A percentile compares a stretch with the other conserved stretches of the same genome.
Conservation (phyloP, 192 early-diverging fungal species). For the Thoreauomyces humboldtii region DNA sequence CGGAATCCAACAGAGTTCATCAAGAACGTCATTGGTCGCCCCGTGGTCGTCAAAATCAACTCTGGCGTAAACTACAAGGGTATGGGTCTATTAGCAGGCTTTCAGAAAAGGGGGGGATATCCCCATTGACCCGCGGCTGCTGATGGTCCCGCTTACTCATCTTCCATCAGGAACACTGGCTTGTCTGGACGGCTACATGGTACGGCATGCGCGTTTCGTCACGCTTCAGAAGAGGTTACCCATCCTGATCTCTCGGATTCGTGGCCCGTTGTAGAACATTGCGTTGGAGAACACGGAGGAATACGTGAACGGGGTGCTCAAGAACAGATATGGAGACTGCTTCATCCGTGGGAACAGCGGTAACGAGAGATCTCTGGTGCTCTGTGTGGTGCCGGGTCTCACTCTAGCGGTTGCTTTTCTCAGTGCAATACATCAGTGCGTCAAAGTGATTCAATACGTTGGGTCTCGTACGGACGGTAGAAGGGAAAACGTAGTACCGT, state of each 20-base stretch:
- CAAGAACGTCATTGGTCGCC: constrained; percentile 74
- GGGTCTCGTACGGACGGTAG: no score
- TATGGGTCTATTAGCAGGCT: no score
- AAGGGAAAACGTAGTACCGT: no score
- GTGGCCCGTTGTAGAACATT: constrained; percentile 67
- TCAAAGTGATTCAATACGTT: no score
- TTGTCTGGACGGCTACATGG: constrained; percentile 86
- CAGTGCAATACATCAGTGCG: constrained; percentile 29
- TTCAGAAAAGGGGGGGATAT: no score
- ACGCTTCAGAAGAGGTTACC: background rate
- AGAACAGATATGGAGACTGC: constrained; percentile 90
- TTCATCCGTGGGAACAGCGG: constrained; percentile 99
- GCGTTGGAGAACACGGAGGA: constrained; percentile 95
- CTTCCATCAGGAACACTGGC: constrained; percentile 73
- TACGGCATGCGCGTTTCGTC: background rate
- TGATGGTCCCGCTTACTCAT: no score
- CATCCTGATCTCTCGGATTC: background rate
- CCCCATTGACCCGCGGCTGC: no score
- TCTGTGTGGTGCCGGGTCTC: background rate
- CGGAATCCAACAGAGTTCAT: constrained; percentile 85
- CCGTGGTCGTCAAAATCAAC: constrained; percentile 90
- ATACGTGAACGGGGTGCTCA: constrained; percentile 90
- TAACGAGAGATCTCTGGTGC: constrained; percentile 31
- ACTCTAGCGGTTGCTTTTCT: background rate
- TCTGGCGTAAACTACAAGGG: constrained; percentile 96